phyloP scores from a whole-genome alignment of 2,329 filamentous ascomycete genomes.

The Salinomyces thailandicus region DNA sequence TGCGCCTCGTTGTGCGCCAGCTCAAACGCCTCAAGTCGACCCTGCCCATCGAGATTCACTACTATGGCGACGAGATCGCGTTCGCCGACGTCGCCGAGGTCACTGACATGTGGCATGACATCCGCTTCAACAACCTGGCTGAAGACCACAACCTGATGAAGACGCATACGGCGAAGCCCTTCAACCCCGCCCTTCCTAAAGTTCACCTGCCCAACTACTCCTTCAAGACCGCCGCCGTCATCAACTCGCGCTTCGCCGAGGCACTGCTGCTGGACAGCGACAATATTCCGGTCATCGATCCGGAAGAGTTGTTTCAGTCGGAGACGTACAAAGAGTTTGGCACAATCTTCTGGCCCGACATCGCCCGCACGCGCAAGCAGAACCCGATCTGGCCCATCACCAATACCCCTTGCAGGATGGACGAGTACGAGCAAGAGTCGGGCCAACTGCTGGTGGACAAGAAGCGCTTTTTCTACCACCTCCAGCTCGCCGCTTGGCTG shows the following conservation, averaged over 20 bases:
- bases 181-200: background rate
- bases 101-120: slow-evolving; percentile 10
- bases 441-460: slow-evolving; percentile 31
- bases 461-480: slow-evolving; percentile 28
- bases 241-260: slow-evolving; percentile 30
- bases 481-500: slow-evolving; percentile 28
- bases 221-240: slow-evolving; percentile 27
- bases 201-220: slow-evolving; percentile 19
- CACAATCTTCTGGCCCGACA: slow-evolving; percentile 30
- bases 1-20: slow-evolving; percentile 17
- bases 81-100: slow-evolving; percentile 11
- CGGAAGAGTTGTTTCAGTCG: slow-evolving; percentile 22
- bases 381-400: slow-evolving; percentile 27
- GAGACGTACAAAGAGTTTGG: slow-evolving; percentile 20
- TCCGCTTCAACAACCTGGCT: slow-evolving; percentile 24
- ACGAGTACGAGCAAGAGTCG: slow-evolving; percentile 28
- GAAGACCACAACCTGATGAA: slow-evolving; percentile 13
- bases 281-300: slow-evolving; percentile 26
- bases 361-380: slow-evolving; percentile 24
- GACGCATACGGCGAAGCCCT: slow-evolving; percentile 10
- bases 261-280: slow-evolving; percentile 28
- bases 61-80: slow-evolving; percentile 22
- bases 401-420: slow-evolving; percentile 26
- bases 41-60: slow-evolving; percentile 24
- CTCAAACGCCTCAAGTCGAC: slow-evolving; percentile 11